Evolutionary conservation across 2,329 filamentous ascomycete species (phyloP), one percentile per base, ranked within the genome.

Genomic region (Aspergillus costaricaensis): DNA sequence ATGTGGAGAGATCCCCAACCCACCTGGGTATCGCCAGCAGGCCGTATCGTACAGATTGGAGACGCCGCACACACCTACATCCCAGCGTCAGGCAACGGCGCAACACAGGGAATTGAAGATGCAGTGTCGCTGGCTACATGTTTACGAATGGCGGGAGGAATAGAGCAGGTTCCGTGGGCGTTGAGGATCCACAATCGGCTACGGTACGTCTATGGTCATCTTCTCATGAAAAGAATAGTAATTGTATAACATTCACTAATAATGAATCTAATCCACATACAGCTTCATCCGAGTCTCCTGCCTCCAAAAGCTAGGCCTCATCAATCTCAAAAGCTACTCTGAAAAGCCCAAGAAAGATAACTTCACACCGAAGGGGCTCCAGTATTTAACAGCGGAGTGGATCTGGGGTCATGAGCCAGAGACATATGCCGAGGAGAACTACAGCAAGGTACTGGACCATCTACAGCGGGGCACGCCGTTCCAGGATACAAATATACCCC

Each of bases 171-270:
- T 4, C 69, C 75, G 0, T 48, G 60, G 10, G 62, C 50, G 2
- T 43, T 55, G 9, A 60, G 55, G 12, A 51, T 71, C 5, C 61
- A 68, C 39, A 68, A 68, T 23, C 44, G 58, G 2, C 41, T 68
- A 2, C 55, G 79, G 30, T 83, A 81, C 70, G 76, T 78, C 61
- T 43, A 15, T 21, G 19, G 2, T 5, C n/a, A 3, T 9, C 4
- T 41, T 4, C 8, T 41, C 12, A 9, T 8, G 7, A 3, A 17
- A 9, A 2, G 15, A 17, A 9, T 0, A 3, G 78, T 80, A 54
- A 80, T 79, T 52, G 74, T 77, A 5, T 83, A 81, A 70, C 78
- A 79, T 2, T 81, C 82, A 59, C 81, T 82, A 59, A 75, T 81
- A 38, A 77, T 78, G 44, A 81, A 43, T 55, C 10, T 3, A 43